These are phyloP conservation scores for Paracoccidioides lutzii DNA, from an alignment of 2,329 filamentous ascomycete species.

Conservation along the genomic window DNA sequence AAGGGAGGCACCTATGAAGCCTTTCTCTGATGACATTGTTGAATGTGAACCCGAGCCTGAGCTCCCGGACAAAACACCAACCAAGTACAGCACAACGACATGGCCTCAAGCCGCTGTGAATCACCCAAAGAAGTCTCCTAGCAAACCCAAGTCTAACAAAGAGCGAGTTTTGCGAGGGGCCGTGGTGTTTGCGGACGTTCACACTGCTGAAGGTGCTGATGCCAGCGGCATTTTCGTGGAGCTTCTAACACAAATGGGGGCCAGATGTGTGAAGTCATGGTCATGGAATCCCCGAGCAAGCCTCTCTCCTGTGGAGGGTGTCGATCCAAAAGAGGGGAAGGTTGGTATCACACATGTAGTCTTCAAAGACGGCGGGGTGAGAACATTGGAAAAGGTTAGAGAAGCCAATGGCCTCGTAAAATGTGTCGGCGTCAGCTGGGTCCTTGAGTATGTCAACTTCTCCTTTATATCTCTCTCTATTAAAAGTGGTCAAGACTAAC, in stretches of 20 bases:
- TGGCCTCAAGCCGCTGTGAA: constrained; percentile 4
- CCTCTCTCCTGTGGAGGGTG: constrained; percentile 22
- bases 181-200: constrained; percentile 71
- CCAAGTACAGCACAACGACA: not conserved
- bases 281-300: constrained; percentile 52
- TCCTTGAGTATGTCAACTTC: constrained; percentile 57
- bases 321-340: constrained; percentile 33
- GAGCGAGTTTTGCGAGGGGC: constrained; percentile 50
- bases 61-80: not conserved
- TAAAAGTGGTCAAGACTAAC: constrained; percentile 11
- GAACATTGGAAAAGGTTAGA: constrained; percentile 64
- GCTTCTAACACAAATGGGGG: constrained; percentile 68
- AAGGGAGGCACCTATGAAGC: constrained; percentile 2
- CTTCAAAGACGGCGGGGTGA: constrained; percentile 72
- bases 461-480: not conserved
- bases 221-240: constrained; percentile 71
- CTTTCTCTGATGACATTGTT: constrained; percentile 1
- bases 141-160: constrained; percentile 13
- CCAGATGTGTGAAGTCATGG: constrained; percentile 65
- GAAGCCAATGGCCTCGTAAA: constrained; percentile 61
- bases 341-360: constrained; percentile 78
- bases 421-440: constrained; percentile 80
- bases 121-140: constrained; percentile 20
- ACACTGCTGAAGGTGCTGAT: constrained; percentile 68
- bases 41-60: constrained; percentile 4